These are phyloP conservation scores for Silene vulgaris DNA, from an alignment of 179 eudicot species.

Conservation along the genomic window DNA sequence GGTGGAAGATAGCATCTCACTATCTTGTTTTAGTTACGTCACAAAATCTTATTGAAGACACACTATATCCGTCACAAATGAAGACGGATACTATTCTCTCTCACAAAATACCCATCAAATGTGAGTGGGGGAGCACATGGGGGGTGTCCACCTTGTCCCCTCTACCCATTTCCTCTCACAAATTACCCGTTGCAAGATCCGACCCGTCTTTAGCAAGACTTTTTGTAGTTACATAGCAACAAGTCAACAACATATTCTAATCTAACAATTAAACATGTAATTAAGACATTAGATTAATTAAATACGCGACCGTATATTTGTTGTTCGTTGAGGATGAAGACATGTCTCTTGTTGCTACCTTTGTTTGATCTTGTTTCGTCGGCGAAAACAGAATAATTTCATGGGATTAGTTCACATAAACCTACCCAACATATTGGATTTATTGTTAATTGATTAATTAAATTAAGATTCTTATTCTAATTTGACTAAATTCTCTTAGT, in stretches of 20 bases:
- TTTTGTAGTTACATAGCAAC: not conserved
- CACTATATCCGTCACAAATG: too few species aligned
- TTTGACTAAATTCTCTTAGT: conserved; percentile 13
- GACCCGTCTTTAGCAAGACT: too few species aligned
- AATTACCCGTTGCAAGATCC: too few species aligned
- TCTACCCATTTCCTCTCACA: too few species aligned
- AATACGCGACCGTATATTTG: conserved; percentile 6
- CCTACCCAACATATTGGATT: conserved; percentile 18
- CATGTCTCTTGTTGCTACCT: conserved; percentile 15
- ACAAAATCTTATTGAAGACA: too few species aligned
- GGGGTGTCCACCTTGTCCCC: too few species aligned
- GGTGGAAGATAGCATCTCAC: conserved; percentile 16
- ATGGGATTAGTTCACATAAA: conserved; percentile 16
- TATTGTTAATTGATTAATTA: conserved; percentile 8
- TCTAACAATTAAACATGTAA: conserved; percentile 7
- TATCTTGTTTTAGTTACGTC: not conserved
- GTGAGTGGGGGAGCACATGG: too few species aligned
- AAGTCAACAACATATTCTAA: not conserved
- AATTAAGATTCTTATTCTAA: conserved; percentile 10
- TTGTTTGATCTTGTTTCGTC: conserved; percentile 16
- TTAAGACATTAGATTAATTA: not conserved
- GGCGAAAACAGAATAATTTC: not conserved
- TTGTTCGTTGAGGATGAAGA: conserved; percentile 15
- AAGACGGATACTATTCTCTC: too few species aligned
- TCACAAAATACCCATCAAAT: too few species aligned